Evolutionary conservation across 202 grass and related monocot species (phyloP), one percentile per base, ranked within the genome.

Genomic region (Brachypodium distachyon): DNA sequence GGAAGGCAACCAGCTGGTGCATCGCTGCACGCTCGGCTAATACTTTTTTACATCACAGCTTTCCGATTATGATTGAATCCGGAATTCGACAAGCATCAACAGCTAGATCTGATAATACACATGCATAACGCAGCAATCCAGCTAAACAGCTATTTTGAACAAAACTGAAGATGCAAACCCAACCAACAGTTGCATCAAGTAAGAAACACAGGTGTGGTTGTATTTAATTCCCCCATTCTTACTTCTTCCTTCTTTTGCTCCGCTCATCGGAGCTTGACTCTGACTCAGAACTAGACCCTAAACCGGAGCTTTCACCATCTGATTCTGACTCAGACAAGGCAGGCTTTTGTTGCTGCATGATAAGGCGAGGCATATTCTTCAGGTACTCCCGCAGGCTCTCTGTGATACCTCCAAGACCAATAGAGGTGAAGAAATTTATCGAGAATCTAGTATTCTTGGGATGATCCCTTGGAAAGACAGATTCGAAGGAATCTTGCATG

Each of bases 361-460:
- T 97, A 39, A 97, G 80, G 19, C 91, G 84, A 0, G 94, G 91
- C 91, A 97, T 97, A 43, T 97, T 97, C 74, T 97, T 97, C 56
- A 97, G 80, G 56, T 94, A 86, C 66, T 92, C 89, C 33, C 91
- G 87, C 63, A 94, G 72, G 72, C 80, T 98, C 56, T 95, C 89
- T 1, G 91, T 94, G 41, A 98, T 95, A 42, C 95, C 91, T 17
- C 91, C 95, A 55, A 94, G 86, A 49, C 91, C 91, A 27, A 95
- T 92, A 23, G 95, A 97, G 1, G 91, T 98, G 79, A 98, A 98
- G 77, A 98, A 95, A 70, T 95, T 98, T 33, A 98, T 97, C 0
- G 91, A 80, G 66, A 97, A 94, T 13, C 95, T 91, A 31, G 95
- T 94, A 32, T 97, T 97, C 74, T 94, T 94, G 0, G 95, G 91